phyloP scores from a whole-genome alignment of 2,329 filamentous ascomycete species.

The Trichothecium sympodiale region DNA sequence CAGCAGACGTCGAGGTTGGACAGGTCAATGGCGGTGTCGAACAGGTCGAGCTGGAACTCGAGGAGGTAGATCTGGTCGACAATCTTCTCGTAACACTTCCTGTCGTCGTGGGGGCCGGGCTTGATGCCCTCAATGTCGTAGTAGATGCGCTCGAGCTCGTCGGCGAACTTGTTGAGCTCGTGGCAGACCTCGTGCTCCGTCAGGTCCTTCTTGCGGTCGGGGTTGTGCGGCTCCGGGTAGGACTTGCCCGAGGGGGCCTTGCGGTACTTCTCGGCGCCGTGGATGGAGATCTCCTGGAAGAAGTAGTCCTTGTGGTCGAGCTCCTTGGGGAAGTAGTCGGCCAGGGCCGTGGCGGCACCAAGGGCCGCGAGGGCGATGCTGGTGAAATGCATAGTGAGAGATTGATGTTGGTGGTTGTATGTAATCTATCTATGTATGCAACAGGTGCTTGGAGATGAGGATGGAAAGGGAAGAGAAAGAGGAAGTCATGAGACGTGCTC shows the following conservation, averaged over 20 bases:
- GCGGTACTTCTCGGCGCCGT: conserved; percentile 2
- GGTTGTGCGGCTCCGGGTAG: conserved; percentile 5
- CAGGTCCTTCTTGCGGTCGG: conserved; percentile 10
- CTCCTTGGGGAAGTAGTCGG: conserved; percentile 2
- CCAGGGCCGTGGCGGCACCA: conserved; percentile 9
- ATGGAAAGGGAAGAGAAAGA: neutral
- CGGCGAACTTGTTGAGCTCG: conserved; percentile 12
- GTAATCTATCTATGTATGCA: no score
- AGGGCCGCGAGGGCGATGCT: conserved; percentile 11
- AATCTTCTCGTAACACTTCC: conserved; percentile 14
- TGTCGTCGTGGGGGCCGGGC: conserved; percentile 8
- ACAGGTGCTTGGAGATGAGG: no score
- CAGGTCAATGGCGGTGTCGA: conserved; percentile 15
- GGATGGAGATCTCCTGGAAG: conserved; percentile 1
- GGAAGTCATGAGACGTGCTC: neutral
- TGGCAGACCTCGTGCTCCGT: conserved; percentile 12
- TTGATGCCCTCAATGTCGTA: conserved; percentile 9
- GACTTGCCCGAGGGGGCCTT: conserved; percentile 1
- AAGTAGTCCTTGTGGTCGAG: conserved; percentile 4
- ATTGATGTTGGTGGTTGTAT: no score
- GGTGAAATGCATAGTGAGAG: conserved; percentile 11
- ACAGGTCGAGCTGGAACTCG: conserved; percentile 15
- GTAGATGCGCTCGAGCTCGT: conserved; percentile 12
- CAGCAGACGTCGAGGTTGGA: conserved; percentile 14
- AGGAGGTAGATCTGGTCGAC: conserved; percentile 14